phyloP scores from a whole-genome alignment of 169 alveolate species.

The Plasmodium vinckei region DNA sequence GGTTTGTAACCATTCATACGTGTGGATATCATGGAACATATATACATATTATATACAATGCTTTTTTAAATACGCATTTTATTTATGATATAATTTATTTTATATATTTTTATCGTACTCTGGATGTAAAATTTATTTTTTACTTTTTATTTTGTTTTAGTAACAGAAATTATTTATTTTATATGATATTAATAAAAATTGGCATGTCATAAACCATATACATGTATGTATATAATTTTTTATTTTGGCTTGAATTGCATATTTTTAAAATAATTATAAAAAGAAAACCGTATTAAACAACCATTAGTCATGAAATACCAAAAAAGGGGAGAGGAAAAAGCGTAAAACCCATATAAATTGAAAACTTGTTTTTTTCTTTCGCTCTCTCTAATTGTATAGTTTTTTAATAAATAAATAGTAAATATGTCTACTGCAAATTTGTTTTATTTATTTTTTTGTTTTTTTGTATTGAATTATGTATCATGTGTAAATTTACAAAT shows the following conservation, averaged over 20 bases:
- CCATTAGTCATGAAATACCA: conserved; percentile 20
- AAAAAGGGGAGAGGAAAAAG: conserved; percentile 13
- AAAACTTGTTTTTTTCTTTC: conserved; percentile 6
- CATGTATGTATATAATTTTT: conserved; percentile 1
- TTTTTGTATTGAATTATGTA: conserved; percentile 56
- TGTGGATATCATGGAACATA: too few species aligned
- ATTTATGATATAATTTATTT: too few species aligned
- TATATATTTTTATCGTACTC: too few species aligned
- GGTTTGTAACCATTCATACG: too few species aligned
- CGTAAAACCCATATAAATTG: too few species aligned
- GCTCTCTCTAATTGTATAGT: not conserved
- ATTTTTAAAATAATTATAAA: conserved; percentile 22
- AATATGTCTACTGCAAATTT: conserved; percentile 31
- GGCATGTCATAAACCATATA: conserved; percentile 23
- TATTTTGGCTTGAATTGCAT: conserved; percentile 36
- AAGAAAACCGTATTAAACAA: conserved; percentile 1
- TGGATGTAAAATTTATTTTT: too few species aligned
- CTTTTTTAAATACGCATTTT: too few species aligned
- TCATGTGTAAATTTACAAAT: conserved; percentile 74
- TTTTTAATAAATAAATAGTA: conserved; percentile 15
- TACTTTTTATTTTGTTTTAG: not conserved
- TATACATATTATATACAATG: too few species aligned
- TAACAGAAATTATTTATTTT: not conserved
- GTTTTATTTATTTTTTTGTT: conserved; percentile 41
- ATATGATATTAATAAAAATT: conserved; percentile 9